phyloP scores from a whole-genome alignment of 805 yeast genomes.

The Candida nanaspora region DNA sequence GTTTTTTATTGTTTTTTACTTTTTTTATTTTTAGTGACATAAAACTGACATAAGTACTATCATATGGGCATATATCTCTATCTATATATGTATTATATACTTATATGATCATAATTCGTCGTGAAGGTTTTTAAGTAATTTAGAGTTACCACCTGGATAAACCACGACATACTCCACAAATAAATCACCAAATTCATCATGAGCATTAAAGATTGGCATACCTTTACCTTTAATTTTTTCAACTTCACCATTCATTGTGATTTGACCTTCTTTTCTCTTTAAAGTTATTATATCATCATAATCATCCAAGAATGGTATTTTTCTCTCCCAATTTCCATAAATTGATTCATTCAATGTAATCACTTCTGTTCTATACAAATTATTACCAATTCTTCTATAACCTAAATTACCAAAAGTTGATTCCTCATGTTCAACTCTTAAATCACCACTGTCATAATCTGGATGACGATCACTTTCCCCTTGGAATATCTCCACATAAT shows the following conservation, averaged over 20 bases:
- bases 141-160: constrained; percentile 31
- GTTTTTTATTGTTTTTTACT: too few species aligned
- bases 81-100: too few species aligned
- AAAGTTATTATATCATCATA: constrained; percentile 39
- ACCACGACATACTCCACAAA: constrained; percentile 42
- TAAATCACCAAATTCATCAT: constrained; percentile 48
- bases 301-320: constrained; percentile 59
- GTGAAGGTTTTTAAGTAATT: constrained; percentile 12
- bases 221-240: constrained; percentile 73
- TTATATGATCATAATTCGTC: constrained; percentile 20
- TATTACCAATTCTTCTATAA: constrained; percentile 68
- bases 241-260: constrained; percentile 59
- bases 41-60: too few species aligned
- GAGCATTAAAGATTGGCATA: constrained; percentile 62
- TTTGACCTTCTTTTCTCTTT: constrained; percentile 41
- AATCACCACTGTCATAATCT: constrained; percentile 75
- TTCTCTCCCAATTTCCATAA: constrained; percentile 74
- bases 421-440: constrained; percentile 58
- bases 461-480: constrained; percentile 87
- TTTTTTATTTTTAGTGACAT: too few species aligned
- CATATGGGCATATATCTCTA: too few species aligned
- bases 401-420: constrained; percentile 57
- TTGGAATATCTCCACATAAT: constrained; percentile 46
- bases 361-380: constrained; percentile 77
- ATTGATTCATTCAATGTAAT: constrained; percentile 66